A percentile compares a stretch with the other conserved stretches of the same genome.
These are phyloP conservation scores for Apodospora peruviana DNA, from an alignment of 495 filamentous ascomycete species.

Conservation along the genomic window DNA sequence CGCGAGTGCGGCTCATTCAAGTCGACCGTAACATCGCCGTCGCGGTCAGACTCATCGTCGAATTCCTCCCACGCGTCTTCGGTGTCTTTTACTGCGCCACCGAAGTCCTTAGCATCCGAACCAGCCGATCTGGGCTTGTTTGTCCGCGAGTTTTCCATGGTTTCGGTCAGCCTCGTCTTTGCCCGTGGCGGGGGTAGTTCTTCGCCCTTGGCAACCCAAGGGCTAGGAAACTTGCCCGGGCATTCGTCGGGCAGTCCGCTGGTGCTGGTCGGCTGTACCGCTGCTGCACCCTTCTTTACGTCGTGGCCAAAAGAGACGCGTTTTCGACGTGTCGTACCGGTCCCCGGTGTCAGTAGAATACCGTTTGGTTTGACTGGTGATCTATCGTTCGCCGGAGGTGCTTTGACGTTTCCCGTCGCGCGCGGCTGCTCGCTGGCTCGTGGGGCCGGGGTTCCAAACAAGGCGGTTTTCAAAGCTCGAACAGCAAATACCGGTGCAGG, in stretches of 20 bases:
- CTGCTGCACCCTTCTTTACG: slow-evolving; percentile 38
- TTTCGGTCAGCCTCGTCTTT: slow-evolving; percentile 51
- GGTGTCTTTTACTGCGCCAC: slow-evolving; percentile 19
- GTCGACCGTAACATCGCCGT: slow-evolving; percentile 66
- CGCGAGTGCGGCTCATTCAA: slow-evolving; percentile 73
- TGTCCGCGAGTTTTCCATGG: slow-evolving; percentile 40
- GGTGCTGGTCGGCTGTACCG: slow-evolving; percentile 29
- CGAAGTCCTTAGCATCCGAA: slow-evolving; percentile 14
- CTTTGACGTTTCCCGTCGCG: slow-evolving; percentile 17
- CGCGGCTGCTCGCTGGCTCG: slow-evolving; percentile 17
- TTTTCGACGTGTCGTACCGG: slow-evolving; percentile 69
- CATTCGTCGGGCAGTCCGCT: slow-evolving; percentile 47
- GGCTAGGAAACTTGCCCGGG: slow-evolving; percentile 59
- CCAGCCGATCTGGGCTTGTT: slow-evolving; percentile 15
- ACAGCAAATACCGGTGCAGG: slow-evolving; percentile 91
- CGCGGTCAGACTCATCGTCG: slow-evolving; percentile 27
- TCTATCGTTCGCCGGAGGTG: slow-evolving; percentile 15
- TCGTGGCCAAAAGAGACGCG: slow-evolving; percentile 80
- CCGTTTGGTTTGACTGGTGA: slow-evolving; percentile 42
- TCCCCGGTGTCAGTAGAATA: slow-evolving; percentile 88
- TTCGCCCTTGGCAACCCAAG: slow-evolving; percentile 39
- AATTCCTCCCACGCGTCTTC: slow-evolving; percentile 40
- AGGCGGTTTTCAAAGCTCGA: slow-evolving; percentile 81
- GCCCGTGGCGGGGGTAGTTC: slow-evolving; percentile 21
- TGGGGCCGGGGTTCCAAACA: slow-evolving; percentile 77